These are phyloP conservation scores for Globisporangium emineosum DNA, from an alignment of 352 stramenopile genomes.

Conservation along the genomic window DNA sequence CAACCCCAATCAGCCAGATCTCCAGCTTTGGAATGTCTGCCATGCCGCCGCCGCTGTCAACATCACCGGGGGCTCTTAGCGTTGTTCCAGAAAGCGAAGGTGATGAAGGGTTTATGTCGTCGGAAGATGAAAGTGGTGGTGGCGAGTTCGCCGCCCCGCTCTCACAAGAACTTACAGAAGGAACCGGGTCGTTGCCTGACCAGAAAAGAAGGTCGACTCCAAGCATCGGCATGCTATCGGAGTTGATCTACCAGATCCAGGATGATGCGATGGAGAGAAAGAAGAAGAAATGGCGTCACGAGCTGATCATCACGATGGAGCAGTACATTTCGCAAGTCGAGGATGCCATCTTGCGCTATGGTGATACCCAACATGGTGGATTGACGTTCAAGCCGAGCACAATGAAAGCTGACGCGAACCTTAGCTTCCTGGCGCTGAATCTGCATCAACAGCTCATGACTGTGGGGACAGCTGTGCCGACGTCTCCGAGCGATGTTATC, in stretches of 20 bases:
- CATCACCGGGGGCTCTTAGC: conserved; percentile 28
- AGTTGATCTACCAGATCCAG: conserved; percentile 88
- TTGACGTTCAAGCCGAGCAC: conserved; percentile 86
- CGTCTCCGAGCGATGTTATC: conserved; percentile 50
- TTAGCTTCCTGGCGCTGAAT: conserved; percentile 82
- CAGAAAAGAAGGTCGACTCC: conserved; percentile 24
- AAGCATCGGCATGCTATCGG: conserved; percentile 77
- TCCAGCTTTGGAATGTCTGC: conserved; percentile 35
- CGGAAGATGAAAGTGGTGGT: conserved; percentile 12
- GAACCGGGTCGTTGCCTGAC: conserved; percentile 16
- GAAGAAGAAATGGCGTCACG: conserved; percentile 75
- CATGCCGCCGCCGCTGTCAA: conserved; percentile 22
- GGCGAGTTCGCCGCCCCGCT: conserved; percentile 14
- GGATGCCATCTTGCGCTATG: conserved; percentile 73
- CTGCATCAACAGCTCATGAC: conserved; percentile 83
- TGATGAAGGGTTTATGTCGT: conserved; percentile 12
- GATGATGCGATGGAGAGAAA: conserved; percentile 76
- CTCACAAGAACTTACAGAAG: conserved; percentile 17
- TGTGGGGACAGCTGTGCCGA: conserved; percentile 64
- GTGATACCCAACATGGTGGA: conserved; percentile 55
- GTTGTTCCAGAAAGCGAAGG: conserved; percentile 33
- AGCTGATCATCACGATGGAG: conserved; percentile 74
- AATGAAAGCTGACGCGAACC: conserved; percentile 77
- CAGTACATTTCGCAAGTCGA: conserved; percentile 81
- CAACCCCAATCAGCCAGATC: conserved; percentile 51